Conservation (phyloP, 768 basidiomycete genomes). For the Mycena capillaripes region DNA sequence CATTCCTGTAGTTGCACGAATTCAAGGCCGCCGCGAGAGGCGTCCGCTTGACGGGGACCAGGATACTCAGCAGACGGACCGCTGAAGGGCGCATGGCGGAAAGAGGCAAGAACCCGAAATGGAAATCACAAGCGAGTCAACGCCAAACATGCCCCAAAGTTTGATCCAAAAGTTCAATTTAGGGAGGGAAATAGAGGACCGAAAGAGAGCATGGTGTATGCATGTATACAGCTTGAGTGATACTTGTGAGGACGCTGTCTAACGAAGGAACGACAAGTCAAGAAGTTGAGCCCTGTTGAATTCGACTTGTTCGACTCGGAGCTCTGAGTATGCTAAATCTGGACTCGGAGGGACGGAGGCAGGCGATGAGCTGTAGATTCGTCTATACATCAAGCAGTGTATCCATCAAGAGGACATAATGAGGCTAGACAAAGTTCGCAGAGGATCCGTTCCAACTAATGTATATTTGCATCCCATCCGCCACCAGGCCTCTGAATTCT, state of each 20-base stretch:
- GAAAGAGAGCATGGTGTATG: too few species aligned
- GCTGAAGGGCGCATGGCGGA: constrained; percentile 80
- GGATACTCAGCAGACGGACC: constrained; percentile 83
- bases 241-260: too few species aligned
- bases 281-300: too few species aligned
- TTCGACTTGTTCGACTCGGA: too few species aligned
- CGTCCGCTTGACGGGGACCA: constrained; percentile 94
- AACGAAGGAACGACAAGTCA: too few species aligned
- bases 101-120: not conserved
- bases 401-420: too few species aligned
- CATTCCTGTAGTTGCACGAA: not conserved
- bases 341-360: too few species aligned
- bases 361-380: too few species aligned
- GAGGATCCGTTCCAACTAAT: not conserved
- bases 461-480: not conserved
- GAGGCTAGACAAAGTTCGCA: too few species aligned
- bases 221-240: too few species aligned
- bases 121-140: not conserved
- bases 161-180: not conserved
- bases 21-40: not conserved
- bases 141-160: not conserved
- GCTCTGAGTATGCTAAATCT: too few species aligned
- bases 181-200: not conserved
- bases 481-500: not conserved
- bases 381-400: too few species aligned